Percentiles rank a stretch among this genome's conserved stretches.
These are phyloP conservation scores for Boletus subcaerulescens DNA, from an alignment of 768 basidiomycete genomes.

Conservation along the genomic window DNA sequence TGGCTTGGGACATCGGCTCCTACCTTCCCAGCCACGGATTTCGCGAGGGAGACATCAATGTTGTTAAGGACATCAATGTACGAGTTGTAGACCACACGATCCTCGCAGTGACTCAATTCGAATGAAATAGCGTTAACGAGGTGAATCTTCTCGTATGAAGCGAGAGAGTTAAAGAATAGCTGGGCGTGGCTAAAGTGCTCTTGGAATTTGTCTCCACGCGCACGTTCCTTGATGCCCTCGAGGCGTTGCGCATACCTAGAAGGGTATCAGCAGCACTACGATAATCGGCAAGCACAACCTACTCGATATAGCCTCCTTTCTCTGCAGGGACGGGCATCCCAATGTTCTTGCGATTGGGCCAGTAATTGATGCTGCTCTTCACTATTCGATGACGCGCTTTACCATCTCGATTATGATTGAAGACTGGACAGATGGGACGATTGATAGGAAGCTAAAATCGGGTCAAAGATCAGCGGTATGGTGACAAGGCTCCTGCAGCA, in stretches of 20 bases:
- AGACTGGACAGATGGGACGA: conserved; percentile 69
- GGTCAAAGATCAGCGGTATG: neutral
- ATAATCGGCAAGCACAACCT: conserved; percentile 12
- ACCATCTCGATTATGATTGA: conserved; percentile 69
- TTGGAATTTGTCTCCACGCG: conserved; percentile 69
- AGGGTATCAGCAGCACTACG: conserved; percentile 7
- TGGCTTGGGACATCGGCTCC: conserved; percentile 55
- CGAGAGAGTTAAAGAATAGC: conserved; percentile 82
- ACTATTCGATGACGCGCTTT: conserved; percentile 53
- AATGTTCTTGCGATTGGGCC: conserved; percentile 68
- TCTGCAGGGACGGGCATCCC: conserved; percentile 46
- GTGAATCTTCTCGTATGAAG: conserved; percentile 66
- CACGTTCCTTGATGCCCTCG: conserved; percentile 54
- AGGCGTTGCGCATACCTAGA: conserved; percentile 49
- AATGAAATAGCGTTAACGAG: conserved; percentile 70
- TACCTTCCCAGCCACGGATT: conserved; percentile 62
- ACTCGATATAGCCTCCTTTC: conserved; percentile 62
- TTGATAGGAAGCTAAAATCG: conserved; percentile 73
- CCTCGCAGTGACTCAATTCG: conserved; percentile 82
- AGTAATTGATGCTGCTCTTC: conserved; percentile 68
- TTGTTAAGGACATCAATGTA: conserved; percentile 68
- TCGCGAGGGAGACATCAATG: conserved; percentile 73
- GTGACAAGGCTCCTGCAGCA: neutral
- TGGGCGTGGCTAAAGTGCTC: conserved; percentile 75
- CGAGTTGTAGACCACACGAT: conserved; percentile 62